A percentile compares a stretch with the other conserved stretches of the same genome.
phyloP scores from a whole-genome alignment of 495 filamentous ascomycete species.

The Staphylotrichum longicolle region DNA sequence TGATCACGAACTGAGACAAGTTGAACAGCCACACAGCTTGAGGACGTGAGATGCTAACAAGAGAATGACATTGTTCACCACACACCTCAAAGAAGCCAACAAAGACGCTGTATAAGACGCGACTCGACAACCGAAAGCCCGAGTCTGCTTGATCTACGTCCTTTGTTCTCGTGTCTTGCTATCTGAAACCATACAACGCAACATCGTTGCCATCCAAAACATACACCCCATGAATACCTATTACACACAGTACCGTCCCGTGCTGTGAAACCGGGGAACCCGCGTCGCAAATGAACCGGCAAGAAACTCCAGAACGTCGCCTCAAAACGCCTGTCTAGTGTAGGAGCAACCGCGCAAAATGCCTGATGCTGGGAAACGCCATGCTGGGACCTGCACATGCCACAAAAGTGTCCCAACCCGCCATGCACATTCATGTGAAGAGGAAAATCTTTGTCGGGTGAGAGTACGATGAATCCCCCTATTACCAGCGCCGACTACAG shows the following conservation, averaged over 20 bases:
- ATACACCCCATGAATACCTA: not conserved
- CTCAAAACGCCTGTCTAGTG: not conserved
- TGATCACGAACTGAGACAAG: too few species aligned
- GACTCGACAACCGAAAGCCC: not conserved
- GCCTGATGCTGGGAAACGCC: not conserved
- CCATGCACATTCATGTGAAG: not conserved
- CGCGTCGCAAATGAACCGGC: not conserved
- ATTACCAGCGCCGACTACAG: slow-evolving; percentile 12
- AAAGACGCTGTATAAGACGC: too few species aligned
- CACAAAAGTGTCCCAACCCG: not conserved
- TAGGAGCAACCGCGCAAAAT: not conserved
- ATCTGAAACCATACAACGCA: too few species aligned
- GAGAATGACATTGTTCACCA: too few species aligned
- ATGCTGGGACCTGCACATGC: not conserved
- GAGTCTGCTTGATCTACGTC: too few species aligned
- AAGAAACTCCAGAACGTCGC: slow-evolving; percentile 2
- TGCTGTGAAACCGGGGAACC: not conserved
- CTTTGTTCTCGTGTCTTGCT: too few species aligned
- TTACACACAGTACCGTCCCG: not conserved
- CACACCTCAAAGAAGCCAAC: too few species aligned
- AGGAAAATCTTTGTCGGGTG: not conserved
- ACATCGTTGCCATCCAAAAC: not conserved
- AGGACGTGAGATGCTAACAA: too few species aligned
- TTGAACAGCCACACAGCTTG: too few species aligned
- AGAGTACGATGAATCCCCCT: not conserved